These are phyloP conservation scores for Fusarium sublunatum DNA, from an alignment of 2,329 filamentous ascomycete genomes.

Conservation along the genomic window DNA sequence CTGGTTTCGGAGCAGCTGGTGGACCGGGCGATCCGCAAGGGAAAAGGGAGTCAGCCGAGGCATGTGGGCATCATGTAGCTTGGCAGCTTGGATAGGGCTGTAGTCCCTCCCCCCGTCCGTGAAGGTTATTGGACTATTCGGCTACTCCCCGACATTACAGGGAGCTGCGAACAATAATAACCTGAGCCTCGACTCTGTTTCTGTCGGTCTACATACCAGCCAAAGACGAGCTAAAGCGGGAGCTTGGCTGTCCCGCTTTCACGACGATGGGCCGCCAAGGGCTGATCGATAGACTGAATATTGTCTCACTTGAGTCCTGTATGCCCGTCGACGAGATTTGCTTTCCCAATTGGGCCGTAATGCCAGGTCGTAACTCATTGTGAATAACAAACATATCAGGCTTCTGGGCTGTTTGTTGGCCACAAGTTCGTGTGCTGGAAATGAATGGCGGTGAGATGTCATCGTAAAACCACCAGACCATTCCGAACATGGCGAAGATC, in stretches of 20 bases:
- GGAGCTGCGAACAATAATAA: background rate
- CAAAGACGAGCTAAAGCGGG: conserved; percentile 11
- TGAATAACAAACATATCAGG: background rate
- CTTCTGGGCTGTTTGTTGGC: background rate
- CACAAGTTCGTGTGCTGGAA: background rate
- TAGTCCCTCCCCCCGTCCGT: background rate
- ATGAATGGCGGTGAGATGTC: conserved; percentile 31
- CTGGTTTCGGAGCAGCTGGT: conserved; percentile 6
- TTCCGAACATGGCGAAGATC: conserved; percentile 6
- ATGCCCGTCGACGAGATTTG: conserved; percentile 9
- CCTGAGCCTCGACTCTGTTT: conserved; percentile 19
- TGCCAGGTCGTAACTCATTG: background rate
- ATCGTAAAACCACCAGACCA: conserved; percentile 3
- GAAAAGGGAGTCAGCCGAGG: conserved; percentile 23
- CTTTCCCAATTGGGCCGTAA: background rate
- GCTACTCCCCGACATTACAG: conserved; percentile 10
- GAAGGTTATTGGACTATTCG: background rate
- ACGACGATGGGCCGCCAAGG: background rate
- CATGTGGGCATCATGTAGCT: conserved; percentile 24
- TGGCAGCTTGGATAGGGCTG: conserved; percentile 35
- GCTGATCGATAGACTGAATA: conserved; percentile 13
- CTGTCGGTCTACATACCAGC: conserved; percentile 9
- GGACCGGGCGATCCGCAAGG: conserved; percentile 17
- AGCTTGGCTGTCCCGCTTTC: conserved; percentile 25
- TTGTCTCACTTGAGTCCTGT: background rate